These are phyloP conservation scores for Macrocybe gigantea DNA, from an alignment of 768 basidiomycete genomes.

Conservation along the genomic window DNA sequence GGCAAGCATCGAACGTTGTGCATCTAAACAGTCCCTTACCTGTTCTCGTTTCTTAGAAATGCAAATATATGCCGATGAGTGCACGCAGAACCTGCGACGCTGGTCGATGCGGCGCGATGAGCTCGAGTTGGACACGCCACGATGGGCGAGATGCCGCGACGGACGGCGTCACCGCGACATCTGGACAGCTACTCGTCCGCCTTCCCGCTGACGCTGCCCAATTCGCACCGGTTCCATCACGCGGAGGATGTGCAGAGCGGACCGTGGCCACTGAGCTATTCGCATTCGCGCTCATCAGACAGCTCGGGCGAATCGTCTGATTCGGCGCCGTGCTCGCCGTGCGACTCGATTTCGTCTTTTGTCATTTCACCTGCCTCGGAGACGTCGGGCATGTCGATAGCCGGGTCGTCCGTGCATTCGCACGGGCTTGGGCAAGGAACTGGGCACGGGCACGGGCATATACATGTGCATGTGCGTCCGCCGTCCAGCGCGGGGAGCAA, in stretches of 20 bases:
- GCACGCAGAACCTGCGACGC: slow-evolving; percentile 58
- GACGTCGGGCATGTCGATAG: slow-evolving; percentile 5
- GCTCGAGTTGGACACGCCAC: slow-evolving; percentile 20
- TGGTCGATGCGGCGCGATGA: slow-evolving; percentile 56
- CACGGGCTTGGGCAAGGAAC: slow-evolving; percentile 4
- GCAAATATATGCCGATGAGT: slow-evolving; percentile 58
- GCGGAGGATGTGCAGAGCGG: slow-evolving; percentile 9
- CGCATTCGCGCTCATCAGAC: slow-evolving; percentile 14
- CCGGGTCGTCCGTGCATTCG: slow-evolving; percentile 1
- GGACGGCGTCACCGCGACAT: slow-evolving; percentile 52
- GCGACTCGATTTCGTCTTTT: slow-evolving; percentile 21
- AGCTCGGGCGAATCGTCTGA: slow-evolving; percentile 19
- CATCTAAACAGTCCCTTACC: neutral
- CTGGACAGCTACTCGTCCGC: slow-evolving; percentile 35
- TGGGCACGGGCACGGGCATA: neutral
- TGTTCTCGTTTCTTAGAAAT: slow-evolving; percentile 43
- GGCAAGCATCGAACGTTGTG: slow-evolving; percentile 35
- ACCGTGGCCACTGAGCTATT: slow-evolving; percentile 15
- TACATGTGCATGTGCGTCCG: slow-evolving; percentile 5
- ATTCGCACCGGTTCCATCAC: slow-evolving; percentile 11
- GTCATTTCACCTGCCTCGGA: slow-evolving; percentile 24
- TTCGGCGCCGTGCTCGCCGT: slow-evolving; percentile 19
- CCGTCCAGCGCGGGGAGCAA: slow-evolving; percentile 13
- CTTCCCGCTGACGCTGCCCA: slow-evolving; percentile 29
- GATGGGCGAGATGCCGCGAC: slow-evolving; percentile 35